Evolutionary conservation across 2,329 filamentous ascomycete species (phyloP).

Genomic region (Tolypocladium album): DNA sequence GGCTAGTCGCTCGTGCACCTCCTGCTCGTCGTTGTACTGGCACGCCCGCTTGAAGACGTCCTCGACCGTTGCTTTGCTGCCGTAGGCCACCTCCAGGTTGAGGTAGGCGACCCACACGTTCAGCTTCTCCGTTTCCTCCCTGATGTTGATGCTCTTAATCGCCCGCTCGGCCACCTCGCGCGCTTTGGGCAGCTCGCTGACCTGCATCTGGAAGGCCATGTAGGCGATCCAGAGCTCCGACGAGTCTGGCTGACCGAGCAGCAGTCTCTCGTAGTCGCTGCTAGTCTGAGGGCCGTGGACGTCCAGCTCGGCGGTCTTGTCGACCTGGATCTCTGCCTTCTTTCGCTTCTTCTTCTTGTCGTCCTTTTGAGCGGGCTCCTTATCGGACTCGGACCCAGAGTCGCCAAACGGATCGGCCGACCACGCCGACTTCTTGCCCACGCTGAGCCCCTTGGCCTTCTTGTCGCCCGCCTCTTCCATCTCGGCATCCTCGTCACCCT

Average conservation of each 20-base stretch:
- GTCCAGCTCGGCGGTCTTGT: constrained; percentile 87
- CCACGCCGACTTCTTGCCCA: constrained; percentile 82
- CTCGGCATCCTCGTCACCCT: constrained; percentile 24
- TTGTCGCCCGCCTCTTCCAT: constrained; percentile 28
- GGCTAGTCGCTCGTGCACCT: constrained; percentile 78
- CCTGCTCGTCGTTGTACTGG: constrained; percentile 84
- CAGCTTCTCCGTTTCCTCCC: constrained; percentile 84
- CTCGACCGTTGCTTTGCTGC: constrained; percentile 70
- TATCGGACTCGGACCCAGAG: constrained; percentile 39
- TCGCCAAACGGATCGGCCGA: constrained; percentile 58
- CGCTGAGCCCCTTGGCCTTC: constrained; percentile 22
- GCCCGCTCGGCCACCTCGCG: constrained; percentile 85
- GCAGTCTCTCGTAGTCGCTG: constrained; percentile 85
- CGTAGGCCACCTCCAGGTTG: constrained; percentile 88
- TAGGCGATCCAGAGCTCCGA: constrained; percentile 91
- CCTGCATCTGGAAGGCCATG: constrained; percentile 96
- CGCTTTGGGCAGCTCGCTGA: constrained; percentile 80
- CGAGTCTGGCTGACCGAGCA: constrained; percentile 88
- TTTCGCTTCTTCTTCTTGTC: constrained; percentile 57
- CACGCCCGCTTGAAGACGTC: constrained; percentile 85
- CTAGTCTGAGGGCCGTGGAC: constrained; percentile 78
- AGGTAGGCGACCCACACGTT: constrained; percentile 93
- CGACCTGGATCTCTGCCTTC: constrained; percentile 70
- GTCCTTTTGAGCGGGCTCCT: constrained; percentile 21
- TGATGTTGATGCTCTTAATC: constrained; percentile 80